Percentiles rank a stretch among this genome's conserved stretches.
Evolutionary conservation across 108 stramenopile genomes (phyloP).

Genomic region (Nitzschia sp.): DNA sequence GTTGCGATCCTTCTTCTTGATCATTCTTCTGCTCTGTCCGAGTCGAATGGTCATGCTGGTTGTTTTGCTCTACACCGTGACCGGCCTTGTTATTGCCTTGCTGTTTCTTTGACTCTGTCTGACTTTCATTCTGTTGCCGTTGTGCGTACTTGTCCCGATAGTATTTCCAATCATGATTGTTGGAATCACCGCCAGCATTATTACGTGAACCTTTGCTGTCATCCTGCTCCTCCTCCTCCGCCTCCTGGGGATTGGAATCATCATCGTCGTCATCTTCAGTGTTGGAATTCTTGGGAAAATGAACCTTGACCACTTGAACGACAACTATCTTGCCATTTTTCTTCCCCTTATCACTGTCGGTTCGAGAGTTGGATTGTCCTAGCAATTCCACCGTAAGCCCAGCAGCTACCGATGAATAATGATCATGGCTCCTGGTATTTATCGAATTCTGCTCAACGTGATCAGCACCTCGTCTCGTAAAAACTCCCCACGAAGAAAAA

Average conservation of each 20-base stretch:
- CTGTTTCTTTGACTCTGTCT: background rate
- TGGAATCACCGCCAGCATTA: background rate
- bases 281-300: background rate
- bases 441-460: background rate
- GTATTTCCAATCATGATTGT: background rate
- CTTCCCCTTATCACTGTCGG: background rate
- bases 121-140: background rate
- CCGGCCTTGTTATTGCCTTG: background rate
- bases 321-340: background rate
- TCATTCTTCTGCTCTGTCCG: background rate
- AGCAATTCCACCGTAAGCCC: background rate
- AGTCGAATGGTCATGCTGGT: background rate
- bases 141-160: background rate
- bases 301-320: background rate
- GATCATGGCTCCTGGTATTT: too few species aligned
- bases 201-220: background rate
- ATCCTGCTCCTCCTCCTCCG: background rate
- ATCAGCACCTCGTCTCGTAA: background rate
- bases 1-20: background rate
- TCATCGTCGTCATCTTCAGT: background rate
- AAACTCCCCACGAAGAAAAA: background rate
- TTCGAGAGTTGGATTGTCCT: background rate
- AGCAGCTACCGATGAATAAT: too few species aligned
- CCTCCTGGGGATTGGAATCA: background rate
- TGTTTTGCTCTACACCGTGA: background rate